A percentile compares a stretch with the other conserved stretches of the same genome.
Conservation (phyloP, 768 basidiomycete species). For the Ephemerocybe angulata region DNA sequence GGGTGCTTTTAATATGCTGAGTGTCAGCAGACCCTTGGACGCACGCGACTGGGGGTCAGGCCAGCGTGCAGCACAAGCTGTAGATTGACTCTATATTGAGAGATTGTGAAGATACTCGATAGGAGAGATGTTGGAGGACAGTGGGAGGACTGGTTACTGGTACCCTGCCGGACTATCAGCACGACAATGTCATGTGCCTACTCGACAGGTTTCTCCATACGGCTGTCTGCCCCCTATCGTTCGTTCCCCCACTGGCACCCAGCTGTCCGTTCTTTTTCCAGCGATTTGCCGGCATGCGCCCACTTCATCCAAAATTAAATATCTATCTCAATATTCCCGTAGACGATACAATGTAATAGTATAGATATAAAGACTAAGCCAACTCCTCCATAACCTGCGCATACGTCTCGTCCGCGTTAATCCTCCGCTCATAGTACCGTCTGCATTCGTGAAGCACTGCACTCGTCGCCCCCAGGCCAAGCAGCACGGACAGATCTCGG, state of each 20-base stretch:
- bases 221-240: neutral
- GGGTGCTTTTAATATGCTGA: neutral
- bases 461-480: conserved; percentile 63
- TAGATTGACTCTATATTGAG: too few species aligned
- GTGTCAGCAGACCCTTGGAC: too few species aligned
- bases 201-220: conserved; percentile 7
- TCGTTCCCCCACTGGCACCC: neutral
- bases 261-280: conserved; percentile 1
- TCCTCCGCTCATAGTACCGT: conserved; percentile 68
- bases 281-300: conserved; percentile 2
- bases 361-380: conserved; percentile 32
- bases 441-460: conserved; percentile 74
- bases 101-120: too few species aligned
- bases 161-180: neutral
- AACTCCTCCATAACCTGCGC: conserved; percentile 54
- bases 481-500: conserved; percentile 66
- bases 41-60: too few species aligned
- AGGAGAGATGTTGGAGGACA: neutral
- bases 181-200: conserved; percentile 6
- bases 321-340: neutral
- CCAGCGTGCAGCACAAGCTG: too few species aligned
- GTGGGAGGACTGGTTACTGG: too few species aligned
- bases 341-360: neutral
- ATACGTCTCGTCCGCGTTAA: conserved; percentile 52
- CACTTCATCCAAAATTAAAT: neutral